A percentile compares a stretch with the other conserved stretches of the same genome.
Evolutionary conservation across 2,329 filamentous ascomycete genomes (phyloP).

Genomic region (Talaromyces sp.): DNA sequence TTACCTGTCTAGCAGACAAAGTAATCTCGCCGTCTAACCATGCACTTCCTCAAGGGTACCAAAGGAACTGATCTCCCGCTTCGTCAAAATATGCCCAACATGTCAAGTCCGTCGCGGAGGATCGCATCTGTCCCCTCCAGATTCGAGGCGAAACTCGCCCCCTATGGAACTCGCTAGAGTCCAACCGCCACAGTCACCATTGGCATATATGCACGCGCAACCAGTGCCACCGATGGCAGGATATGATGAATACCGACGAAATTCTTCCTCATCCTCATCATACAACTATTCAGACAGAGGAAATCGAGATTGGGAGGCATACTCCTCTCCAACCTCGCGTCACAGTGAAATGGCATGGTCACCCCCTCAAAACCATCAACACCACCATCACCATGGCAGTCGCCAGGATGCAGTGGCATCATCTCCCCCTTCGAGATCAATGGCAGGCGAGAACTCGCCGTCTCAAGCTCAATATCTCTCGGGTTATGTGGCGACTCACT

Average conservation of each 20-base stretch:
- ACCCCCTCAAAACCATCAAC: not conserved
- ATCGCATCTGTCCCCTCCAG: constrained; percentile 40
- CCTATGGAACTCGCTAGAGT: constrained; percentile 32
- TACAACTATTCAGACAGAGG: constrained; percentile 29
- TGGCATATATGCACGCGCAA: constrained; percentile 7
- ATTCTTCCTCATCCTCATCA: constrained; percentile 10
- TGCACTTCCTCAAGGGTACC: constrained; percentile 41
- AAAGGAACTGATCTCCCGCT: constrained; percentile 52
- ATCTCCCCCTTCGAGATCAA: constrained; percentile 4
- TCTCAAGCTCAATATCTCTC: constrained; percentile 3
- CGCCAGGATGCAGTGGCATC: constrained; percentile 5
- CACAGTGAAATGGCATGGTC: constrained; percentile 5
- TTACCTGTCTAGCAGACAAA: not conserved
- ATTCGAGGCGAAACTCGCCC: constrained; percentile 39
- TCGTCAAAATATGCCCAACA: constrained; percentile 51
- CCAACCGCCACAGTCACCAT: constrained; percentile 25
- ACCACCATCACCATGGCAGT: not conserved
- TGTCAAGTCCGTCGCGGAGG: constrained; percentile 48
- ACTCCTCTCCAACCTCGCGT: constrained; percentile 4
- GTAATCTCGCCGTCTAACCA: not conserved
- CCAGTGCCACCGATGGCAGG: not conserved
- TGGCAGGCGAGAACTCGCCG: not conserved
- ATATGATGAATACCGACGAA: constrained; percentile 7
- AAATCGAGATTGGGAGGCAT: constrained; percentile 32
- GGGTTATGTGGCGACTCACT: constrained; percentile 11